A percentile compares a stretch with the other conserved stretches of the same genome.
phyloP scores from a whole-genome alignment of 768 basidiomycete genomes.

The Suillus spraguei region DNA sequence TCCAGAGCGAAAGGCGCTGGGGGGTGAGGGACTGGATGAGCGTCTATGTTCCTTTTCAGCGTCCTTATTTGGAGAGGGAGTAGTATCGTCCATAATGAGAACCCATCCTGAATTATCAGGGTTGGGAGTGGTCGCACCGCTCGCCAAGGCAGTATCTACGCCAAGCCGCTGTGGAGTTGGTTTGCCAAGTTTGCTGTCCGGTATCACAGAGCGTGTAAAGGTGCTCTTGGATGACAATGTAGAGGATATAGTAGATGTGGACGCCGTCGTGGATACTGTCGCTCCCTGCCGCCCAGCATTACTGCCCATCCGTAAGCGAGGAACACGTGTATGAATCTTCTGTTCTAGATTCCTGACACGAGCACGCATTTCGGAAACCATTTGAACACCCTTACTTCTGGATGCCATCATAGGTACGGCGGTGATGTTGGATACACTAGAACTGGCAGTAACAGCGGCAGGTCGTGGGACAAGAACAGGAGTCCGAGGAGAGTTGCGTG shows the following conservation, averaged over 20 bases:
- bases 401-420: constrained; percentile 47
- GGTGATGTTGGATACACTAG: constrained; percentile 34
- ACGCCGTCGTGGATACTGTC: constrained; percentile 37
- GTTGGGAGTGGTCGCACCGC: constrained; percentile 40
- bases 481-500: constrained; percentile 51
- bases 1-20: constrained; percentile 53
- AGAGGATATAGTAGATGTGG: constrained; percentile 36
- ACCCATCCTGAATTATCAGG: constrained; percentile 83
- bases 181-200: constrained; percentile 26
- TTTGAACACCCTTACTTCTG: constrained; percentile 83
- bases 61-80: constrained; percentile 67
- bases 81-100: constrained; percentile 86
- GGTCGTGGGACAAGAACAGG: constrained; percentile 41
- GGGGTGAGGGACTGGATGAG: constrained; percentile 61
- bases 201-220: constrained; percentile 20
- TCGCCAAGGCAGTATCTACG: constrained; percentile 45
- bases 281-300: constrained; percentile 56
- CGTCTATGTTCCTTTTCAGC: constrained; percentile 58
- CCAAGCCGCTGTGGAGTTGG: constrained; percentile 43
- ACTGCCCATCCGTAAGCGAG: constrained; percentile 81
- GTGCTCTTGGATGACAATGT: constrained; percentile 29
- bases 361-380: constrained; percentile 92
- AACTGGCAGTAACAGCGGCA: constrained; percentile 40
- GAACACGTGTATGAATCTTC: constrained; percentile 86
- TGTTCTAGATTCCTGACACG: constrained; percentile 81